Conservation (phyloP, 1,284 basidiomycete species). For the Ganoderma multipileum region DNA sequence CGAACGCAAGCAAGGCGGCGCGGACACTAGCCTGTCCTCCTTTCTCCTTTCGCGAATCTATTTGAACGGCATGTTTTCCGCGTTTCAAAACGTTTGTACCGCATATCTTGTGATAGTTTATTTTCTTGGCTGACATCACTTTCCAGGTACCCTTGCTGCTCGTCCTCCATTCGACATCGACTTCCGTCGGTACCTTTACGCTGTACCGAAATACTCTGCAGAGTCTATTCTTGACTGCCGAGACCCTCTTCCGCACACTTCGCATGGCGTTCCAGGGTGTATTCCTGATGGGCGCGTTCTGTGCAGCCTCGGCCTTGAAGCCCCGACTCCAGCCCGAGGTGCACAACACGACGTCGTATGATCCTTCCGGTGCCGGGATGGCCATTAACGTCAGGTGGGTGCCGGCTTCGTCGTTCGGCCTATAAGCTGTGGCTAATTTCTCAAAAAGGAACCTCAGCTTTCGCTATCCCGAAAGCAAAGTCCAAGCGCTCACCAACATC, state of each 20-base stretch:
- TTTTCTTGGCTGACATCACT: background rate
- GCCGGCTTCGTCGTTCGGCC: background rate
- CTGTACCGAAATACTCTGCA: constrained; percentile 81
- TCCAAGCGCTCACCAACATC: constrained; percentile 71
- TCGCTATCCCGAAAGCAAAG: constrained; percentile 75
- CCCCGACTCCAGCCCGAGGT: constrained; percentile 67
- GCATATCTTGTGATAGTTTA: constrained; percentile 2
- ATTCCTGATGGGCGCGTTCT: constrained; percentile 85
- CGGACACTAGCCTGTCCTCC: constrained; percentile 25
- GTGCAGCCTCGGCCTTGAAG: constrained; percentile 72
- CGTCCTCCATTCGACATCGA: constrained; percentile 72
- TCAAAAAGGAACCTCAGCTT: constrained; percentile 67
- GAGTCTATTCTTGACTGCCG: constrained; percentile 67
- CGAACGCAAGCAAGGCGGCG: constrained; percentile 46
- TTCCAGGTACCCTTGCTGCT: constrained; percentile 73
- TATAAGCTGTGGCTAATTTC: constrained; percentile 9
- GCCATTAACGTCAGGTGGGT: constrained; percentile 71
- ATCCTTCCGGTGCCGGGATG: constrained; percentile 58
- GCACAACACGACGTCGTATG: constrained; percentile 56
- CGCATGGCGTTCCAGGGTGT: constrained; percentile 80
- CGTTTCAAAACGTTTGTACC: constrained; percentile 68
- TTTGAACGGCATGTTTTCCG: constrained; percentile 65
- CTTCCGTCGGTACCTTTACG: constrained; percentile 77
- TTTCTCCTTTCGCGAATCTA: constrained; percentile 60
- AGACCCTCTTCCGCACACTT: constrained; percentile 63